A percentile compares a stretch with the other conserved stretches of the same genome.
Evolutionary conservation across 768 basidiomycete species (phyloP).

Genomic region (Hysterangium stoloniferum): DNA sequence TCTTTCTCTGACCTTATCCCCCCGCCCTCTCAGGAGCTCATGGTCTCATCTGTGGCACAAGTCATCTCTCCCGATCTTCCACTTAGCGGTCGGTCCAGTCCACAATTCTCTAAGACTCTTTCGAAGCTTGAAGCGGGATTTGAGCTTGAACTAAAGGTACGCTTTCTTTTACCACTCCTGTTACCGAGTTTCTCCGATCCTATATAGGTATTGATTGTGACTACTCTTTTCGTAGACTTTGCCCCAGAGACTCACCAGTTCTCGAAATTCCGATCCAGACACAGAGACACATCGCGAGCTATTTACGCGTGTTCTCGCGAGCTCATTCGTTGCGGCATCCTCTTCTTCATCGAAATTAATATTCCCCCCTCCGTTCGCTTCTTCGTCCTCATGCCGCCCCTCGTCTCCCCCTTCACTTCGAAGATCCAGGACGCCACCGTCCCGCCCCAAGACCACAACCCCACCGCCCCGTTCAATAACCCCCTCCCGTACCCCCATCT

Average conservation of each 20-base stretch:
- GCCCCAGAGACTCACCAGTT: no score
- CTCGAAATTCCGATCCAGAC: conserved; percentile 40
- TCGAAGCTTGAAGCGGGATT: conserved; percentile 11
- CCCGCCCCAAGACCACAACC: conserved; percentile 18
- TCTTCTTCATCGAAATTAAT: not conserved
- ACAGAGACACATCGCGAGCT: not conserved
- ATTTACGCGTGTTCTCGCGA: not conserved
- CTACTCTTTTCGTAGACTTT: no score
- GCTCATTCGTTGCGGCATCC: not conserved
- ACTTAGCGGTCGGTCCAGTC: conserved; percentile 28
- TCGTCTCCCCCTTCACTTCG: conserved; percentile 29
- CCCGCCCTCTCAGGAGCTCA: conserved; percentile 37
- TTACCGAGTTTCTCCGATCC: no score
- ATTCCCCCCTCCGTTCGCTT: not conserved
- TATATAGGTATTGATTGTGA: no score
- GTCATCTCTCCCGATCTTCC: conserved; percentile 38
- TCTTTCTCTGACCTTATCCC: conserved; percentile 51
- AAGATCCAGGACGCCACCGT: conserved; percentile 34
- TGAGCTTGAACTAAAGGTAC: conserved; percentile 5
- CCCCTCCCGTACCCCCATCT: conserved; percentile 56
- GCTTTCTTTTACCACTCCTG: no score
- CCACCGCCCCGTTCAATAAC: conserved; percentile 36
- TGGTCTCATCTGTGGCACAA: not conserved
- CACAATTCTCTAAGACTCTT: conserved; percentile 29
- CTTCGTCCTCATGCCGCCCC: conserved; percentile 7